A percentile compares a stretch with the other conserved stretches of the same genome.
Evolutionary conservation across 257 asterid species (phyloP).

Genomic region (Verbena officinalis): DNA sequence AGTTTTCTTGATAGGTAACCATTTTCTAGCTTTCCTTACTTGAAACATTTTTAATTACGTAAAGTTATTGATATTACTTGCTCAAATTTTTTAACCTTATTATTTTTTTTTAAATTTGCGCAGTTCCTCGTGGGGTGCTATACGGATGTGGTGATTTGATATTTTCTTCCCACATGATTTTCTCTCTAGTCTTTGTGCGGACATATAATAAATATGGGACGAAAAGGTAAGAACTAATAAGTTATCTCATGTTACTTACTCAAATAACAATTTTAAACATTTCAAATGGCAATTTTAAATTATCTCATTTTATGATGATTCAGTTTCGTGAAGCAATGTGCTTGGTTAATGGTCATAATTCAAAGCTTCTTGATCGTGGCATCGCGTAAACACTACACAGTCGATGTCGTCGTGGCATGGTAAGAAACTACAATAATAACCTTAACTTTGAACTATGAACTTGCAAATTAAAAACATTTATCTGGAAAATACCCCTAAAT

Average conservation of each 20-base stretch:
- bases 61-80: not conserved
- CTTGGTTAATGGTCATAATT: constrained; percentile 73
- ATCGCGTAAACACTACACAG: constrained; percentile 95
- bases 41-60: constrained; percentile 3
- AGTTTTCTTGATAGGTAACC: constrained; percentile 66
- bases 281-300: not conserved
- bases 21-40: constrained; percentile 5
- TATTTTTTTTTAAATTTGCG: too few relatives aligned
- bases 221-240: constrained; percentile 43
- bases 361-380: constrained; percentile 95
- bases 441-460: not conserved
- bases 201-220: constrained; percentile 89
- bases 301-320: constrained; percentile 9
- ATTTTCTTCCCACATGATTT: constrained; percentile 98
- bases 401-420: constrained; percentile 98
- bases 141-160: constrained; percentile 98
- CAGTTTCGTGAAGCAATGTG: constrained; percentile 85
- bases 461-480: not conserved
- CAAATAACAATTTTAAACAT: too few relatives aligned
- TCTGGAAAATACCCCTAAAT: not conserved
- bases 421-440: constrained; percentile 30
- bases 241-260: not conserved
- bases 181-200: constrained; percentile 90
- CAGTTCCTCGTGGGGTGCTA: constrained; percentile 93
- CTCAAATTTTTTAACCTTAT: constrained; percentile 11